Base-by-base conservation (phyloP, 495 filamentous ascomycete genomes). In the Talaromyces adpressus region DNA sequence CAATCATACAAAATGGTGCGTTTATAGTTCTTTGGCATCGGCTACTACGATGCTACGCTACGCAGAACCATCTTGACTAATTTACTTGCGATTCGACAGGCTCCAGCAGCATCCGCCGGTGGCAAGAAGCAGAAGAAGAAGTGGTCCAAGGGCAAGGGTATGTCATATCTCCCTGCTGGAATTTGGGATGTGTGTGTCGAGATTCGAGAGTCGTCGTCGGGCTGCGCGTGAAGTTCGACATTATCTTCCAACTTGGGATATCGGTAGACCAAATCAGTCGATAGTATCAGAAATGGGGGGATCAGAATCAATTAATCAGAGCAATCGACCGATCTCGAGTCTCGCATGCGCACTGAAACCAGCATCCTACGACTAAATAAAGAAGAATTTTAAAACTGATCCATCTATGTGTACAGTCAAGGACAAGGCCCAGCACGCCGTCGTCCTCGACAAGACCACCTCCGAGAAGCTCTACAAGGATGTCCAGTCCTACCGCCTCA, bases 71-170 rank as follows among this genome's bases (percentile, higher is more conserved):
- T 22, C 18, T 20, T 20, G 18, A 9, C 39, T 62, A 25, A 62
- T 34, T 52, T 14, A 32, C 34, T 49, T 65, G 18, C 54, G 49
- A 64, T 64, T 64, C 62, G 52, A 66, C 64, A 88, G 89, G 89
- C 90, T 73, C 89, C 90, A 80, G 86, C 89, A 80, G 83, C 87
- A 78, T 80, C 90, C 79, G 77, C 84, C 69, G 91, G 91, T 75
- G 91, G 89, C 77, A 96, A 95, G 88, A 96, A 96, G 85, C 91
- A 93, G 78, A 96, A 97, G 91, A 98, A 98, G 91, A 96, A 97
- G 93, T 97, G 93, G 93, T 97, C 93, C 71, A 98, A 97, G 91
- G 95, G 92, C 81, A 97, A 97, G 87, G 90, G 90, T 92, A 87
- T 71, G 83, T 77, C 71, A 75, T 68, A 57, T 57, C 34, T 34